Evolutionary conservation across 1,284 basidiomycete species (phyloP).

Genomic region (Tilletiopsis washingtonensis): DNA sequence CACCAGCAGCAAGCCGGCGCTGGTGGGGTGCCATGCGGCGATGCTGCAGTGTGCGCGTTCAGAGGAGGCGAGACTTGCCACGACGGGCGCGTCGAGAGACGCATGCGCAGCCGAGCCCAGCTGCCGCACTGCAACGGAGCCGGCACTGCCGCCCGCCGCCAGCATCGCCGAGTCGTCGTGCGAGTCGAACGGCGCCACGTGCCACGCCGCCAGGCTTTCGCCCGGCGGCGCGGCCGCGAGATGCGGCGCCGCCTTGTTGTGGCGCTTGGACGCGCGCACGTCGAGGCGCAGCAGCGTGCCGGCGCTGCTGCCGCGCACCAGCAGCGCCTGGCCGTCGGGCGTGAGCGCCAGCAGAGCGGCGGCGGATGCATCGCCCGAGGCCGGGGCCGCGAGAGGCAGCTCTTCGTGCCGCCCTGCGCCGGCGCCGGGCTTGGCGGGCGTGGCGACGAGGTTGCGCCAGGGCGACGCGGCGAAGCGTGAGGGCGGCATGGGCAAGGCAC

Average conservation of each 20-base stretch:
- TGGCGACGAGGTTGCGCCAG: not conserved
- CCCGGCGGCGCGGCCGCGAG: not conserved
- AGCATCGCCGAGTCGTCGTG: not conserved
- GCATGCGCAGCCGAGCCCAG: not conserved
- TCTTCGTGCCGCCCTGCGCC: not conserved
- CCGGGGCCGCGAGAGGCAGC: not conserved
- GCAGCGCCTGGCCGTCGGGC: not conserved
- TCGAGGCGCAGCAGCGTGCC: not conserved
- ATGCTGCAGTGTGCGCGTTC: not conserved
- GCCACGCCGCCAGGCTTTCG: not conserved
- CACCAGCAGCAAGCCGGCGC: not conserved
- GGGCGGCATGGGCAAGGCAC: constrained; percentile 8
- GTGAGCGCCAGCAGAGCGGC: not conserved
- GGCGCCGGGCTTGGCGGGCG: not conserved
- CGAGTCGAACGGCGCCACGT: not conserved
- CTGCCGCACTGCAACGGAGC: not conserved
- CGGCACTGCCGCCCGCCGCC: not conserved
- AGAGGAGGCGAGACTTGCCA: not conserved
- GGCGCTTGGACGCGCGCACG: not conserved
- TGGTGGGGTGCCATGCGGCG: not conserved
- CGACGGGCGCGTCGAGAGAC: not conserved
- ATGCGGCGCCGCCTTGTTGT: not conserved
- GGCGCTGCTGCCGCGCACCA: not conserved
- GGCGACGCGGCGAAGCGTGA: constrained; percentile 5
- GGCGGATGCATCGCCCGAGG: not conserved